Base-by-base conservation (phyloP, 495 filamentous ascomycete genomes). In the Aspergillus olivimuriae region DNA sequence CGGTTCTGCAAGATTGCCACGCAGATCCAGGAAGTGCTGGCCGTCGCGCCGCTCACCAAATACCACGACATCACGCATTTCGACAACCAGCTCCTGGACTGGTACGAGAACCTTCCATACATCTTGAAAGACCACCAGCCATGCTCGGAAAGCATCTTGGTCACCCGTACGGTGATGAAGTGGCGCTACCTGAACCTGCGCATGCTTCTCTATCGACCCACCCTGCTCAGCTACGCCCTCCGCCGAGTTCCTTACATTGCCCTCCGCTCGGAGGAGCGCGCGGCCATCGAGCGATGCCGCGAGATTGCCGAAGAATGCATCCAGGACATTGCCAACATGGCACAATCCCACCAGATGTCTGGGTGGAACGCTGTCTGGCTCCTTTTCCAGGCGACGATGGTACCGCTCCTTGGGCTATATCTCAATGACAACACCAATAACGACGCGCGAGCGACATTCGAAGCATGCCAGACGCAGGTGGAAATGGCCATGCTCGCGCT, bases 291-390 rank as follows among this genome's bases (percentile, higher is more conserved):
- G 36, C 79, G 75, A 26, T 87, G 83, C 59, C 76, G 83, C 17
- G 73, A 78, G 44, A 72, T 87, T 9, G 84, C 86, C 2, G 79
- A 78, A 35, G 68, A 77, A 47, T 80, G 82, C 3, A 86, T 90
- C 51, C 74, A 78, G 43, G 83, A 87, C 47, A 86, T 90, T 31
- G 57, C 80, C 14, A 65, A 68, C 26, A 82, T 81, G 35, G 85
- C 82, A 61, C 75, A 73, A 28, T 75, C 77, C 20, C 86, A 87
- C 61, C 81, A 87, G 57, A 82, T 89, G 64, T 78, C 75, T 14
- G 84, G 84, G 4, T 89, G 86, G 86, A 86, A 86, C 62, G 85
- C 81, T 4, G 82, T 87, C 17, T 91, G 86, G 86, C 82, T 87
- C 59, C 71, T 85, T 34, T 89, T 86, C 69, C 86, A 91, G 60